Evolutionary conservation across 2,329 filamentous ascomycete species (phyloP).

Genomic region (Didymella segeticola): DNA sequence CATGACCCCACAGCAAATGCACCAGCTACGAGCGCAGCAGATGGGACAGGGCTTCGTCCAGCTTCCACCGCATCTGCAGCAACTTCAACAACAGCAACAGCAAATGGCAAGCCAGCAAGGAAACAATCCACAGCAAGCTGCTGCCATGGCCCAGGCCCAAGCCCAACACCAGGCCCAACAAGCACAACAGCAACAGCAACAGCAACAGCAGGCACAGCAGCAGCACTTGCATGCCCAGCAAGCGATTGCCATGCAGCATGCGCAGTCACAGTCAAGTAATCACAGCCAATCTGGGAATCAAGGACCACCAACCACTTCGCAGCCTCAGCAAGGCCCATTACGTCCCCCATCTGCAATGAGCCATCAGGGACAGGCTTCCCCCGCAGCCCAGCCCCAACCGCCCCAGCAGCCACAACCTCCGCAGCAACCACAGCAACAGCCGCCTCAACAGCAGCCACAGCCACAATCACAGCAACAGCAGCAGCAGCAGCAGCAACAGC

Average conservation of each 20-base stretch:
- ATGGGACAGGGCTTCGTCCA: constrained; percentile 36
- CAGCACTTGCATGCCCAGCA: constrained; percentile 53
- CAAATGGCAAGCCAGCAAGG: constrained; percentile 52
- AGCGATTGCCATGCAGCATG: constrained; percentile 56
- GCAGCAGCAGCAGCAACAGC: constrained; percentile 50
- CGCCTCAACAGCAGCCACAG: constrained; percentile 50
- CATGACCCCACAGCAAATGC: constrained; percentile 53
- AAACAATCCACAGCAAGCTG: constrained; percentile 48
- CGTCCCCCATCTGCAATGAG: constrained; percentile 49
- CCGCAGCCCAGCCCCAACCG: constrained; percentile 44
- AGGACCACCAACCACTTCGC: constrained; percentile 44
- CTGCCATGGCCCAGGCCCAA: constrained; percentile 57
- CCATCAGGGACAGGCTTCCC: constrained; percentile 50
- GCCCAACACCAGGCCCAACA: constrained; percentile 51
- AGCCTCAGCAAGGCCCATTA: constrained; percentile 47
- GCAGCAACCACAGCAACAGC: constrained; percentile 48
- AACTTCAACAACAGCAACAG: constrained; percentile 55
- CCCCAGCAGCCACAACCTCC: constrained; percentile 49
- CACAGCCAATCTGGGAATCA: constrained; percentile 53
- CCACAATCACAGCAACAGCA: constrained; percentile 39
- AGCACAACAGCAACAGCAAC: constrained; percentile 51
- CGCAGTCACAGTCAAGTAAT: constrained; percentile 57
- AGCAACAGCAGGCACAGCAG: constrained; percentile 49
- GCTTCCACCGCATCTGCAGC: constrained; percentile 49
- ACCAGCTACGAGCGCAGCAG: constrained; percentile 36